Evolutionary conservation across 108 stramenopile species (phyloP), one percentile per base, ranked within the genome.

Genomic region (Cyclotella baltica): DNA sequence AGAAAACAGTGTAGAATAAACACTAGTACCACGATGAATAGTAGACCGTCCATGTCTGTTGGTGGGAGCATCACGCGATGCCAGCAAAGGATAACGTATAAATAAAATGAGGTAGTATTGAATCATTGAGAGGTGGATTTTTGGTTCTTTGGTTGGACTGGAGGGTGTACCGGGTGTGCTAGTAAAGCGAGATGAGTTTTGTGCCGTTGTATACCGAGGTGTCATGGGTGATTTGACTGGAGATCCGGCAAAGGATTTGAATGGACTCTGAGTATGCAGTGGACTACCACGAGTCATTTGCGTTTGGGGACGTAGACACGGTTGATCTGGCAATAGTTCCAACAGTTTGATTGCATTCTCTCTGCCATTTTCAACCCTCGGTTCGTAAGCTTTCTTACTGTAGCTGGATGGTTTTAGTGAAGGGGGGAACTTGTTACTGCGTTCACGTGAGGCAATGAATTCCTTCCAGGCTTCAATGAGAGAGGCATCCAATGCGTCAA

Each of bases 381-480:
- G n/a, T n/a, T n/a, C n/a, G n/a, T n/a, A n/a, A n/a, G n/a, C n/a
- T n/a, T n/a, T n/a, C n/a, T n/a, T n/a, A n/a, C n/a, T n/a, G n/a
- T n/a, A n/a, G n/a, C n/a, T n/a, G n/a, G n/a, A n/a, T n/a, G n/a
- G n/a, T n/a, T n/a, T 29, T 13, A 4, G 3, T 13, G 22, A 20
- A 20, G 56, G 28, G 1, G 56, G 13, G 15, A 25, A 22, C 3
- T 20, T 23, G 3, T 1, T 23, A 25, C 2, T 48, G 2, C 6
- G 25, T 23, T 2, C 1, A 15, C 56, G 1, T 13, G 3, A 23
- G 22, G 13, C 50, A 51, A 57, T 56, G 29, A 68, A 77, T n/a
- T 4, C 62, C 50, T 58, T 68, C 83, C 83, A 83, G 50, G 50
- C 62, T 20, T 77, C 67, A 22, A 83, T 63, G 40, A 69, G 34